These are phyloP conservation scores for Torulaspora maleeae DNA, from an alignment of 805 yeast species.

Conservation along the genomic window DNA sequence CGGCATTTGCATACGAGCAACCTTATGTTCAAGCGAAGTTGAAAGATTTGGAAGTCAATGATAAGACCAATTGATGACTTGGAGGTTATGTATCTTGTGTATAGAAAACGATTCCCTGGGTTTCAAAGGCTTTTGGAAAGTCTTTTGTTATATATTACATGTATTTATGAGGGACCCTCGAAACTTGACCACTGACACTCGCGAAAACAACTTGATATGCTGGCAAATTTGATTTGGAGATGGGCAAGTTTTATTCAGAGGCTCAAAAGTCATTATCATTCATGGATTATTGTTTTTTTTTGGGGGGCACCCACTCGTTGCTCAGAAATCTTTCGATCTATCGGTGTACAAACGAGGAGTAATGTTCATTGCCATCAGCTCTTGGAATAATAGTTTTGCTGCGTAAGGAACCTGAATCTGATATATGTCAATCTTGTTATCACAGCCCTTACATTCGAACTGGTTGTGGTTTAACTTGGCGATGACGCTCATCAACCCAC, in stretches of 20 bases:
- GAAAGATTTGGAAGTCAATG: constrained; percentile 1
- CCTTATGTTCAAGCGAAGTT: constrained; percentile 38
- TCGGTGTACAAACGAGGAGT: constrained; percentile 97
- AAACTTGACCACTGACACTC: background rate
- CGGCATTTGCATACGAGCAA: constrained; percentile 81
- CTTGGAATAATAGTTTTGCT: constrained; percentile 96
- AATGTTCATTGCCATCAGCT: constrained; percentile 98
- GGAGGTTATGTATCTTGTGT: constrained; percentile 1
- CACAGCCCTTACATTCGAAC: constrained; percentile 97
- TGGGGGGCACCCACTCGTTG: background rate
- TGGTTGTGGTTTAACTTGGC: constrained; percentile 97
- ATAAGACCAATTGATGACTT: background rate
- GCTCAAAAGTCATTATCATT: constrained; percentile 6
- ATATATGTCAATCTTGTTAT: constrained; percentile 95
- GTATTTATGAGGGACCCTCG: constrained; percentile 1
- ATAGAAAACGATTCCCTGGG: constrained; percentile 2
- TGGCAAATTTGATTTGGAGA: background rate
- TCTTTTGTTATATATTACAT: constrained; percentile 4
- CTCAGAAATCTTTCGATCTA: constrained; percentile 46
- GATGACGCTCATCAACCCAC: constrained; percentile 97
- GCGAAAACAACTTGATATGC: background rate
- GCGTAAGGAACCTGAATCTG: constrained; percentile 98
- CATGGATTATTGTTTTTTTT: constrained; percentile 1
- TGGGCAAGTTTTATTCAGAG: background rate
- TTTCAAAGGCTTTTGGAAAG: background rate